Evolutionary conservation across 139 green algal genomes (phyloP).

Genomic region (Haematococcus lacustris): DNA sequence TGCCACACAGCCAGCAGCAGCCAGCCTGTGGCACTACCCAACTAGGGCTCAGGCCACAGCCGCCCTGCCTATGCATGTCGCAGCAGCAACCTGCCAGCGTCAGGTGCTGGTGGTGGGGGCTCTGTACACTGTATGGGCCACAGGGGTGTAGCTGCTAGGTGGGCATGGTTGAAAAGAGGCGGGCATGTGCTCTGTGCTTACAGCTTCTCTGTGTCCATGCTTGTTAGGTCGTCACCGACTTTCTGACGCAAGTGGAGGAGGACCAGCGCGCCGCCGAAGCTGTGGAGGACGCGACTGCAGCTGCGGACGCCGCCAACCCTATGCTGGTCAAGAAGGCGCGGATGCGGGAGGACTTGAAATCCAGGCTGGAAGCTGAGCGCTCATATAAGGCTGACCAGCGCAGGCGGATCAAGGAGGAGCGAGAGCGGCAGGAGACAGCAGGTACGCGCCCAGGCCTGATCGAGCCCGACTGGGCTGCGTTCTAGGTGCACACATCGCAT

Average conservation of each 20-base stretch:
- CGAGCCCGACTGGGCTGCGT: too few relatives aligned
- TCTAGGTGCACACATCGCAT: too few relatives aligned
- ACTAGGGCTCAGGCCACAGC: neutral
- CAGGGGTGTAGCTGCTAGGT: neutral
- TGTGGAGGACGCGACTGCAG: neutral
- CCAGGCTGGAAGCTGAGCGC: neutral
- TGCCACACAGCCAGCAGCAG: too few relatives aligned
- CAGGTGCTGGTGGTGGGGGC: neutral
- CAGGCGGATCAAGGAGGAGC: neutral
- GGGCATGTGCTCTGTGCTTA: neutral
- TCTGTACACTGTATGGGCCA: neutral
- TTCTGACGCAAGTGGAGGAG: conserved; percentile 21
- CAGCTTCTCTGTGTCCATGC: neutral
- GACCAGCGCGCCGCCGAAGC: conserved; percentile 2
- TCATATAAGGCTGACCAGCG: neutral
- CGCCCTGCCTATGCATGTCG: neutral
- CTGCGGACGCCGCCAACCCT: neutral
- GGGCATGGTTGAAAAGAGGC: too few relatives aligned
- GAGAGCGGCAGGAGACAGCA: neutral
- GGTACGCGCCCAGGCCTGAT: too few relatives aligned
- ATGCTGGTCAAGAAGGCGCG: neutral
- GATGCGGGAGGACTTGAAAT: neutral
- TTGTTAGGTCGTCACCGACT: conserved; percentile 22
- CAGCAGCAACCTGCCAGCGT: neutral
- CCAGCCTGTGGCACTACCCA: neutral